These are phyloP conservation scores for Yamadazyma tumulicola DNA, from an alignment of 805 yeast species.

Conservation along the genomic window DNA sequence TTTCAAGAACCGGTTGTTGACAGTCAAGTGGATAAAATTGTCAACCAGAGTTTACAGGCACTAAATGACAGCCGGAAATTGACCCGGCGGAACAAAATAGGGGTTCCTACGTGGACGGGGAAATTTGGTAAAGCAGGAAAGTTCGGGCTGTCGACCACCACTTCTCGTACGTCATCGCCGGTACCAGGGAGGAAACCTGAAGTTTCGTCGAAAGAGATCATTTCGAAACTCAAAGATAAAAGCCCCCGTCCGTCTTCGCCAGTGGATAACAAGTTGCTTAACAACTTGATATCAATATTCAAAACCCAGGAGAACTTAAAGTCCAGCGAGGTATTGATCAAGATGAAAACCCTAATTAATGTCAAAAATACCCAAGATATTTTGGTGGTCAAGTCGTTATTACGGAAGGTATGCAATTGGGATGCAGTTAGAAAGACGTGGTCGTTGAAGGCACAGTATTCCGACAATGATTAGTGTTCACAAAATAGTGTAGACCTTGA, in stretches of 20 bases:
- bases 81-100: constrained; percentile 49
- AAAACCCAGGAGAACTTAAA: constrained; percentile 1
- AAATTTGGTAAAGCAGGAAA: constrained; percentile 82
- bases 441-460: constrained; percentile 54
- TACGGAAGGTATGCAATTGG: constrained; percentile 69
- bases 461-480: no score
- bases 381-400: constrained; percentile 60
- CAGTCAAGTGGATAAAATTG: constrained; percentile 57
- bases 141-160: constrained; percentile 5
- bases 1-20: constrained; percentile 49
- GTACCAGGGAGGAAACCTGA: constrained; percentile 1
- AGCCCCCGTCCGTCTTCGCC: neutral
- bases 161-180: no score
- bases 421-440: constrained; percentile 56
- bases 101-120: constrained; percentile 97
- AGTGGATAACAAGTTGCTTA: neutral
- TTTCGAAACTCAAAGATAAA: constrained; percentile 6
- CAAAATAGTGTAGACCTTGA: no score
- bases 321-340: constrained; percentile 9
- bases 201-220: constrained; percentile 34
- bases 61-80: constrained; percentile 57
- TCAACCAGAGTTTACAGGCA: constrained; percentile 51
- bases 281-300: constrained; percentile 6
- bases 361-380: constrained; percentile 47
- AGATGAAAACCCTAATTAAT: constrained; percentile 11